Evolutionary conservation across 306 rosid species (phyloP).

Genomic region (Cucumis cinereus): DNA sequence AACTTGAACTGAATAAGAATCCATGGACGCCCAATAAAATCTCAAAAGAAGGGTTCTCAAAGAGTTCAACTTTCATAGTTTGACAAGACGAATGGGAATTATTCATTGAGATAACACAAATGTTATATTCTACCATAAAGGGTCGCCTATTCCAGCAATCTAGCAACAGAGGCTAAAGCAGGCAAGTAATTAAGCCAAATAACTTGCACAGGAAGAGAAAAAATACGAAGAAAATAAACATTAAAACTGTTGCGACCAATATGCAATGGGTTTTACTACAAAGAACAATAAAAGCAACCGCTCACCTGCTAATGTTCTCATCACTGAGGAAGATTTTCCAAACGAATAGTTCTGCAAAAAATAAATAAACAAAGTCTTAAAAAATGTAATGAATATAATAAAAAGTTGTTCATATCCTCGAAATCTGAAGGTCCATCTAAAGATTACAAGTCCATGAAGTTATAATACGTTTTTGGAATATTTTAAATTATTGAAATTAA

Average conservation of each 20-base stretch:
- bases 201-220: not conserved
- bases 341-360: conserved; percentile 62
- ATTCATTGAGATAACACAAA: not conserved
- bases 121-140: not conserved
- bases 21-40: not conserved
- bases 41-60: not conserved
- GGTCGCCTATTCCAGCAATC: not conserved
- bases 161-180: not conserved
- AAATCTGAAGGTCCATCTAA: not conserved
- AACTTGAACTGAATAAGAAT: not conserved
- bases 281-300: conserved; percentile 24
- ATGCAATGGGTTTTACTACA: conserved; percentile 1
- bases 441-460: not conserved
- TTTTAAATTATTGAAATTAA: not conserved
- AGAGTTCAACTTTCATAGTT: not conserved
- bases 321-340: conserved; percentile 83
- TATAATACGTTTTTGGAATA: not conserved
- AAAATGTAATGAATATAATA: not conserved
- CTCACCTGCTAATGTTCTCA: conserved; percentile 93
- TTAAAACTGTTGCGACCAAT: not conserved
- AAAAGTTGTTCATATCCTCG: not conserved
- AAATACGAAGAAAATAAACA: not conserved
- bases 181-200: not conserved
- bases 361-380: not conserved
- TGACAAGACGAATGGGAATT: not conserved